These are phyloP conservation scores for Lycium barbarum DNA, from an alignment of 257 asterid species.

Conservation along the genomic window DNA sequence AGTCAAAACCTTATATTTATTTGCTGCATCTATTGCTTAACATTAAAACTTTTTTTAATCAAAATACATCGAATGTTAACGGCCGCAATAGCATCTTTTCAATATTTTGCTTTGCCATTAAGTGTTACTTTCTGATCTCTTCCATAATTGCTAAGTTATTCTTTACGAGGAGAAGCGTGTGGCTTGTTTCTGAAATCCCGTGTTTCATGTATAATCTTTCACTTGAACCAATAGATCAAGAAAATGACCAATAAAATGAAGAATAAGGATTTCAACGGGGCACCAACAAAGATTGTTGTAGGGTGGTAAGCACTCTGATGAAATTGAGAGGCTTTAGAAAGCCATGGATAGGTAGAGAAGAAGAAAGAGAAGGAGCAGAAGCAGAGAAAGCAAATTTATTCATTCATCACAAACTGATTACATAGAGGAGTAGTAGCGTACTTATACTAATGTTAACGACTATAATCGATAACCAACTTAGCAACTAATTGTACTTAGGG, in stretches of 20 bases:
- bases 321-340: too few relatives aligned
- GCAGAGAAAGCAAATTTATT: too few relatives aligned
- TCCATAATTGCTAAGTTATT: not conserved
- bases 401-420: too few relatives aligned
- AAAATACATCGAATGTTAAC: slow-evolving; percentile 13
- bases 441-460: too few relatives aligned
- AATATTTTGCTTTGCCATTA: not conserved
- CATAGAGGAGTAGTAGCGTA: too few relatives aligned
- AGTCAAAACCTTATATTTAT: not conserved
- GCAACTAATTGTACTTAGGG: too few relatives aligned
- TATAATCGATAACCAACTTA: too few relatives aligned
- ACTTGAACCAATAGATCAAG: not conserved
- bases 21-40: not conserved
- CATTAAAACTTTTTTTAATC: not conserved
- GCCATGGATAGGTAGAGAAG: too few relatives aligned
- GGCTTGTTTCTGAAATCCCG: slow-evolving; percentile 8
- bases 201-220: not conserved
- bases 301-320: too few relatives aligned
- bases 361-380: too few relatives aligned
- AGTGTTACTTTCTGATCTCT: not conserved
- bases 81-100: slow-evolving; percentile 24
- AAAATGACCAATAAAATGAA: not conserved
- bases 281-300: too few relatives aligned
- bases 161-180: not conserved
- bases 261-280: too few relatives aligned